Conservation (phyloP, 257 asterid species). For the Solanum virginianum region DNA sequence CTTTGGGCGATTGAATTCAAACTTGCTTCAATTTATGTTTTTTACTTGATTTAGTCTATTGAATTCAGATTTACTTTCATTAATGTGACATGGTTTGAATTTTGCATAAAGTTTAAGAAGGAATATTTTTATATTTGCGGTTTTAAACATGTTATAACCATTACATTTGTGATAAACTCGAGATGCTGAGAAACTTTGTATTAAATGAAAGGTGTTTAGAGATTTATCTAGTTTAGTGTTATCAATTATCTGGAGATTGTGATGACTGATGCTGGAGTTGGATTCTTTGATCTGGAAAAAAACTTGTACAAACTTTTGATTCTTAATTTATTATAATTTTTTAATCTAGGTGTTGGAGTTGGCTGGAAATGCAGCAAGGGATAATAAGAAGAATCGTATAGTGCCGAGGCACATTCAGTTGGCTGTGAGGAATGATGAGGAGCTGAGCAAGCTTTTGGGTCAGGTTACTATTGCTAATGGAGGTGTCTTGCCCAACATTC, state of each 20-base stretch:
- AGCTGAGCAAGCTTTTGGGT: conserved; percentile 6
- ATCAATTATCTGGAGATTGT: neutral
- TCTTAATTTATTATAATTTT: neutral
- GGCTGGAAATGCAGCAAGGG: conserved; percentile 7
- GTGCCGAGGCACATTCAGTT: conserved; percentile 1
- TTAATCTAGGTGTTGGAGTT: neutral
- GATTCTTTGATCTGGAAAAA: neutral
- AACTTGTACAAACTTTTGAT: neutral
- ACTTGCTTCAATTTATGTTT: neutral
- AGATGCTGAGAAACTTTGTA: no score
- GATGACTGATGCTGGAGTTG: neutral
- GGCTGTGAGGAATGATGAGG: conserved; percentile 7
- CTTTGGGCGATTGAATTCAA: neutral
- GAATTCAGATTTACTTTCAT: neutral
- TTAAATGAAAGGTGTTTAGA: neutral
- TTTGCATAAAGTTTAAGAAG: neutral
- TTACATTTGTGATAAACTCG: neutral
- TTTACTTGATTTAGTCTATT: no score
- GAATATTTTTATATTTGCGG: neutral
- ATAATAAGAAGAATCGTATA: conserved; percentile 3
- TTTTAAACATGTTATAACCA: neutral
- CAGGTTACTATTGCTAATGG: conserved; percentile 3
- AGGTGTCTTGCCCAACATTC: conserved; percentile 1
- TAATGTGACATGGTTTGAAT: neutral
- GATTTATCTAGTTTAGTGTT: neutral